Conservation (phyloP, 2,329 filamentous ascomycete species). For the Aureobasidium uvarum region DNA sequence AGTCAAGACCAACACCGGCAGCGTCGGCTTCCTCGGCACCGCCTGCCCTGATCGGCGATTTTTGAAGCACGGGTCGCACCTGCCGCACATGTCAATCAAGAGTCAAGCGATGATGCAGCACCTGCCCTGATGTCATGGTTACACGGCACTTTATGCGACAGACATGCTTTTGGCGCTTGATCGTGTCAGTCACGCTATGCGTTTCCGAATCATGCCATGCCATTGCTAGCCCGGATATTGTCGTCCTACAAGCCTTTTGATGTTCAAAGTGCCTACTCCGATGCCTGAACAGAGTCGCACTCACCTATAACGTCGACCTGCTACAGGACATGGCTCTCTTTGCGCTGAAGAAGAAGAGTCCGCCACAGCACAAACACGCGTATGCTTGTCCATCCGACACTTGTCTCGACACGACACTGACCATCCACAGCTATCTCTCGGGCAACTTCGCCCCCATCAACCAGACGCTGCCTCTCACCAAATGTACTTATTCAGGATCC, state of each 20-base stretch:
- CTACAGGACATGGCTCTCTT: constrained; percentile 27
- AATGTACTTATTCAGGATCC: constrained; percentile 56
- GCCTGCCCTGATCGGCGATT: constrained; percentile 13
- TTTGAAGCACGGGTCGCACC: background rate
- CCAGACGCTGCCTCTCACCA: constrained; percentile 54
- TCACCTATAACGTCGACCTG: constrained; percentile 3
- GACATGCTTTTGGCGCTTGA: background rate
- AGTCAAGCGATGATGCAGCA: background rate
- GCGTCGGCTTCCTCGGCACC: background rate
- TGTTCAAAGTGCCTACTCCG: background rate
- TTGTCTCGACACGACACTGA: constrained; percentile 1
- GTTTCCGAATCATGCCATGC: background rate
- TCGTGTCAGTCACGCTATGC: background rate
- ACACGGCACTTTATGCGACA: constrained; percentile 9
- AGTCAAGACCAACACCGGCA: background rate
- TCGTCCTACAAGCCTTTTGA: constrained; percentile 14
- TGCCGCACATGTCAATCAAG: background rate
- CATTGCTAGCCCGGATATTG: background rate
- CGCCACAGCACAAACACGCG: constrained; percentile 41
- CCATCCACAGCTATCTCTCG: constrained; percentile 54
- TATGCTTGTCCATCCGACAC: constrained; percentile 33
- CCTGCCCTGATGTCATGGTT: constrained; percentile 12
- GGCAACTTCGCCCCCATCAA: constrained; percentile 70
- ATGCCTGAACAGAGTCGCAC: constrained; percentile 1
- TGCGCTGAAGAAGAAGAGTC: constrained; percentile 37